These are phyloP conservation scores for Angomonas deanei DNA, from an alignment of 208 protist species.

Conservation along the genomic window DNA sequence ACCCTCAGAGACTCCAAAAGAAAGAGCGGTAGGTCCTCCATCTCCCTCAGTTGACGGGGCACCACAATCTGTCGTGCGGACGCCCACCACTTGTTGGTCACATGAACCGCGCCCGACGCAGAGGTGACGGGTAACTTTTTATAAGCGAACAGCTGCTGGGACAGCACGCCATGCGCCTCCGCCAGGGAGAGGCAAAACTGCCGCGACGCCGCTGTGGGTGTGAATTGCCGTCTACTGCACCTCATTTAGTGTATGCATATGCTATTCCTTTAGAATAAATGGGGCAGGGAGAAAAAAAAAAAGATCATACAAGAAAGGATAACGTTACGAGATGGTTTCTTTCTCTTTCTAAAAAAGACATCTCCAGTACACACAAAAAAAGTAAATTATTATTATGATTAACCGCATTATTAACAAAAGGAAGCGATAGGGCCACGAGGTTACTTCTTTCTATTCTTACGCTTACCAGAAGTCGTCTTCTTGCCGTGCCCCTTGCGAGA, in stretches of 20 bases:
- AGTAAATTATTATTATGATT: constrained; percentile 1
- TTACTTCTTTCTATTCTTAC: constrained; percentile 71
- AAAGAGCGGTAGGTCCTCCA: constrained; percentile 8
- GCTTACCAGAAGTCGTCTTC: constrained; percentile 76
- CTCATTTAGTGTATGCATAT: too few species aligned
- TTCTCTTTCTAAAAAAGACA: not conserved
- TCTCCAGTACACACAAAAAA: not conserved
- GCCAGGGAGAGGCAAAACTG: not conserved
- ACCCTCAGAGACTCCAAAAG: not conserved
- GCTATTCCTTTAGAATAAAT: too few species aligned
- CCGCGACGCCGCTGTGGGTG: too few species aligned
- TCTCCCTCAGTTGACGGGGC: not conserved
- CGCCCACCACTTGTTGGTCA: not conserved
- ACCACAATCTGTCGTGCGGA: not conserved
- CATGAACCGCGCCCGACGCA: not conserved
- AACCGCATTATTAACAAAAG: constrained; percentile 3
- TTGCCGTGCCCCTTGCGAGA: constrained; percentile 88
- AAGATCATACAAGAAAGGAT: too few species aligned
- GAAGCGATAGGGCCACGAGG: not conserved
- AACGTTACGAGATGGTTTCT: too few species aligned
- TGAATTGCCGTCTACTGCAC: too few species aligned
- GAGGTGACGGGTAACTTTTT: not conserved
- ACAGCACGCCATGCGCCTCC: not conserved
- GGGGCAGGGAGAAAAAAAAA: too few species aligned
- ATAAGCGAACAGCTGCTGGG: not conserved